Conservation (phyloP, 2,329 filamentous ascomycete genomes). For the Pseudonectria foliicola region DNA sequence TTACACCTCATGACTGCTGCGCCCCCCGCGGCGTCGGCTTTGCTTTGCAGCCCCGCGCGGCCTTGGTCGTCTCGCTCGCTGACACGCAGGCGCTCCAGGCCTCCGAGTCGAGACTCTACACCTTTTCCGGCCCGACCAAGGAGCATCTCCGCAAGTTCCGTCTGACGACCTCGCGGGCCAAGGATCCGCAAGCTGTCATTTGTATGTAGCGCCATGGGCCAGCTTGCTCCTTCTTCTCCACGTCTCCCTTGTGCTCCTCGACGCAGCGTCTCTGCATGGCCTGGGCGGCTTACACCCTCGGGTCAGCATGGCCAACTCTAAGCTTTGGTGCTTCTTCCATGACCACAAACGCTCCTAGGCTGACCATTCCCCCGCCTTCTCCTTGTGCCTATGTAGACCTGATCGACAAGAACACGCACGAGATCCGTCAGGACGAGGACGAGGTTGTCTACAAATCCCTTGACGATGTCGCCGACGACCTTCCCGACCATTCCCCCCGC, state of each 20-base stretch:
- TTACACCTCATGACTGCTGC: not conserved
- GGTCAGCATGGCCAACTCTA: too few species aligned
- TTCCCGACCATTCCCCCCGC: constrained; percentile 85
- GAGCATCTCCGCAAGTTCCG: constrained; percentile 92
- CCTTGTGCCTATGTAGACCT: constrained; percentile 51
- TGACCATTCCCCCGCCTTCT: constrained; percentile 5
- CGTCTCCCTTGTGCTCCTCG: not conserved
- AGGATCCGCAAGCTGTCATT: constrained; percentile 82
- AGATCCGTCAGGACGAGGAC: constrained; percentile 78
- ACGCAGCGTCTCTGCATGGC: too few species aligned
- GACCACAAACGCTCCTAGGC: constrained; percentile 2
- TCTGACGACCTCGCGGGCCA: constrained; percentile 78
- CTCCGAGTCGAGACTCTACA: constrained; percentile 85
- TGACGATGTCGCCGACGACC: constrained; percentile 74
- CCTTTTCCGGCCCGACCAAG: constrained; percentile 85
- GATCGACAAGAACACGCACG: constrained; percentile 84
- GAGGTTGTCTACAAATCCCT: constrained; percentile 73
- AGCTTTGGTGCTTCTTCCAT: too few species aligned
- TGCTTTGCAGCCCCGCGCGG: too few species aligned
- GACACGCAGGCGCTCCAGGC: constrained; percentile 21
- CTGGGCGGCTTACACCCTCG: too few species aligned
- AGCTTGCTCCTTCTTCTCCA: constrained; percentile 21
- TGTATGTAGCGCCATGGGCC: constrained; percentile 78
- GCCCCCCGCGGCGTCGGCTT: not conserved
- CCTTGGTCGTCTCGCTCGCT: constrained; percentile 43